These are phyloP conservation scores for Lentinula novae-zelandiae DNA, from an alignment of 1,284 basidiomycete species.

Conservation along the genomic window DNA sequence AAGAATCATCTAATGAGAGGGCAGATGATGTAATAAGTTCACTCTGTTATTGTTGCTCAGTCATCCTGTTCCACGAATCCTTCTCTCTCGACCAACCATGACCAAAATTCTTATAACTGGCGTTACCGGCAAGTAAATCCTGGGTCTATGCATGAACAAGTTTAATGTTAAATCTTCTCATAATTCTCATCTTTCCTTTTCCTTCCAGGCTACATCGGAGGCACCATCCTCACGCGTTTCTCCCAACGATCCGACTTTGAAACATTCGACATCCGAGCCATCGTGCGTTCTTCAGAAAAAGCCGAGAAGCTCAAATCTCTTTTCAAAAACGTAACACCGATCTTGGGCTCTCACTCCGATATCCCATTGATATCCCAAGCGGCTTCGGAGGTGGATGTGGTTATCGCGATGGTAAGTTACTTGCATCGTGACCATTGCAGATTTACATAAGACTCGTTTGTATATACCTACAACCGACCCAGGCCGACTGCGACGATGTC, in stretches of 20 bases:
- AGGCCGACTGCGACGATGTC: constrained; percentile 42
- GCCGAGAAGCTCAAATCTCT: constrained; percentile 31
- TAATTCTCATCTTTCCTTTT: no score
- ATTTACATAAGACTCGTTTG: no score
- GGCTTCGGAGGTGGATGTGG: constrained; percentile 28
- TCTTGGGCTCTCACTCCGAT: constrained; percentile 37
- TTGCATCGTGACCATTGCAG: background rate
- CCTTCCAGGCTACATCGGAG: constrained; percentile 37
- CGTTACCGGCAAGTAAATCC: constrained; percentile 8
- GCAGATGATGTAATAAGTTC: background rate
- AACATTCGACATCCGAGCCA: constrained; percentile 33
- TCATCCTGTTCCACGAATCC: background rate
- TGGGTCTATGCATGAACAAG: no score
- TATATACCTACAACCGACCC: background rate
- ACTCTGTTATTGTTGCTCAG: background rate
- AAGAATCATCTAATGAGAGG: background rate
- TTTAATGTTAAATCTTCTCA: no score
- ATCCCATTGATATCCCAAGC: constrained; percentile 25
- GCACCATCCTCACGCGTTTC: constrained; percentile 36
- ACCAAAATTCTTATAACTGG: constrained; percentile 14
- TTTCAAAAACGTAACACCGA: constrained; percentile 30
- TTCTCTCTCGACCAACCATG: background rate
- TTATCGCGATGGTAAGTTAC: constrained; percentile 28
- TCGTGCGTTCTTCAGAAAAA: constrained; percentile 39
- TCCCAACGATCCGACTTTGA: constrained; percentile 31